A percentile compares a stretch with the other conserved stretches of the same genome.
phyloP scores from a whole-genome alignment of 2,329 filamentous ascomycete genomes.

The Coniella vitis region DNA sequence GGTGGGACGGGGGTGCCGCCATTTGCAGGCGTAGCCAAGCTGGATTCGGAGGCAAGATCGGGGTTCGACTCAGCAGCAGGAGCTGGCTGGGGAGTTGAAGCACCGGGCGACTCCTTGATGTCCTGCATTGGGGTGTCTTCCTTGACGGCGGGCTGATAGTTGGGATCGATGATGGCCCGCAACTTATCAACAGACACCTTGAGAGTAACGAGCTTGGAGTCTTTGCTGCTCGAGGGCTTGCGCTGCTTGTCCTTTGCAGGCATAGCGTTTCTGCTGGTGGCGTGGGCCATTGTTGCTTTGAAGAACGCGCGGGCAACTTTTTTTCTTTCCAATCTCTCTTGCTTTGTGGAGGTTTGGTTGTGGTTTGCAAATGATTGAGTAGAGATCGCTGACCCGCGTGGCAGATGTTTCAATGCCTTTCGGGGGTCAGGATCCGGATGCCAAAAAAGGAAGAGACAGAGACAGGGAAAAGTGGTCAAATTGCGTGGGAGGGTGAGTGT shows the following conservation, averaged over 20 bases:
- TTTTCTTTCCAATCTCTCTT: too few species aligned
- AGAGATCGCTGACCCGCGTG: background rate
- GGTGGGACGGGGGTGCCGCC: slow-evolving; percentile 49
- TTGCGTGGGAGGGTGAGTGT: too few species aligned
- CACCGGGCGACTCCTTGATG: slow-evolving; percentile 38
- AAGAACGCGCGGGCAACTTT: background rate
- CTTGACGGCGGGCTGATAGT: slow-evolving; percentile 36
- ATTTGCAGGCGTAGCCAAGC: slow-evolving; percentile 51
- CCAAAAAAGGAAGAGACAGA: background rate
- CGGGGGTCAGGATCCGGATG: too few species aligned
- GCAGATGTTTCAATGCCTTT: background rate
- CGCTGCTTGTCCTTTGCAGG: slow-evolving; percentile 34
- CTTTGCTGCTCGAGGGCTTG: slow-evolving; percentile 30
- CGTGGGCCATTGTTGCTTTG: slow-evolving; percentile 27
- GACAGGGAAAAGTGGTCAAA: background rate
- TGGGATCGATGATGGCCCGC: slow-evolving; percentile 41
- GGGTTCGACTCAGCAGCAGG: slow-evolving; percentile 37
- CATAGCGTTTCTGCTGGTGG: slow-evolving; percentile 27
- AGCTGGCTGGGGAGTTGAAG: slow-evolving; percentile 33
- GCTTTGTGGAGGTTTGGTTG: too few species aligned
- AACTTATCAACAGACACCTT: slow-evolving; percentile 45
- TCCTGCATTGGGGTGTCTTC: slow-evolving; percentile 32
- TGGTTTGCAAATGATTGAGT: too few species aligned
- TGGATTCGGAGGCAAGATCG: slow-evolving; percentile 54
- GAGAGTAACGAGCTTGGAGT: slow-evolving; percentile 40